phyloP scores from a whole-genome alignment of 306 rosid species.

The Rubus idaeus region DNA sequence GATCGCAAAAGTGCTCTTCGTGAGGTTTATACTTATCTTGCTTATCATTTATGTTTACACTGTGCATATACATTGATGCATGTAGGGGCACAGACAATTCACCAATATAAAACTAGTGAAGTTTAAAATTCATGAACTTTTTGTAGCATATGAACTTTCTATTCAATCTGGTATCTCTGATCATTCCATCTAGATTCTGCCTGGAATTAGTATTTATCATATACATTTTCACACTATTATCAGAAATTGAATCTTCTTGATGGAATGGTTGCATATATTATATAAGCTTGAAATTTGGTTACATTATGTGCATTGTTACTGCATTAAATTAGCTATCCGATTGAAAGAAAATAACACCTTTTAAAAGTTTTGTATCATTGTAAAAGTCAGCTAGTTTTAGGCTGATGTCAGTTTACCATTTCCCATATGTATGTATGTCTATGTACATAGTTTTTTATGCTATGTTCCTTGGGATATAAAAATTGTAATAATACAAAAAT shows the following conservation, averaged over 20 bases:
- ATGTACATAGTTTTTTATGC: not conserved
- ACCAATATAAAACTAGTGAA: not conserved
- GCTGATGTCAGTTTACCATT: constrained; percentile 3
- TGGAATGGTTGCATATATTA: not conserved
- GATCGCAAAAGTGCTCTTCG: constrained; percentile 94
- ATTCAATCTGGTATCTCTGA: not conserved
- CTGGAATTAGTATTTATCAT: not conserved
- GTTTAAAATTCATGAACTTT: not conserved
- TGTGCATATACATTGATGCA: not conserved
- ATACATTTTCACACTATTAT: not conserved
- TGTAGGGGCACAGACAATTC: not conserved
- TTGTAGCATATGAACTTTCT: not conserved
- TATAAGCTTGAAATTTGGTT: not conserved
- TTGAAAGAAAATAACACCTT: not conserved
- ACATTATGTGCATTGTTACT: not conserved
- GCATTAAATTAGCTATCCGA: not conserved
- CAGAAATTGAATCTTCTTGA: not conserved
- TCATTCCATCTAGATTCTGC: not conserved
- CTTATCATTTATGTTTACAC: not conserved
- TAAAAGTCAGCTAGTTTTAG: not conserved
- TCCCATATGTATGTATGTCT: not conserved
- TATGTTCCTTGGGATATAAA: not conserved
- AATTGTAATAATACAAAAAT: not conserved
- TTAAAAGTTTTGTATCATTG: not conserved
- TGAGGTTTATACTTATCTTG: constrained; percentile 62